Evolutionary conservation across 495 filamentous ascomycete species (phyloP).

Genomic region (Xylaria castorea): DNA sequence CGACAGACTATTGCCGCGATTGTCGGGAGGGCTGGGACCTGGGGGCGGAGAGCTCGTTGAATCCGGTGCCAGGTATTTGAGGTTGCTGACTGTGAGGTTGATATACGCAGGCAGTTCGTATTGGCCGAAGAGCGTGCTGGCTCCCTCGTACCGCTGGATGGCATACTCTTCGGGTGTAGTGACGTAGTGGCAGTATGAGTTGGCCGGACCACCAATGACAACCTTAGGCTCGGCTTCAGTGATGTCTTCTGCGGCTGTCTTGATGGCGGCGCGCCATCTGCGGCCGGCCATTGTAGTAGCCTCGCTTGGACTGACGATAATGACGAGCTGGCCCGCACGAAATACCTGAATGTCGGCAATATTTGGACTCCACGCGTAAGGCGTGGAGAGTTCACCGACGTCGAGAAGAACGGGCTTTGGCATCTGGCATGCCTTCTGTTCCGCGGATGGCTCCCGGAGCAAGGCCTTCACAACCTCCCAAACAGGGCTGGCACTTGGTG

Average conservation of each 20-base stretch:
- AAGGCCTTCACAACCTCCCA: constrained; percentile 81
- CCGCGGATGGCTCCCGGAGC: constrained; percentile 70
- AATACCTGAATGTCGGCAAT: constrained; percentile 90
- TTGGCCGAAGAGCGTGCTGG: constrained; percentile 88
- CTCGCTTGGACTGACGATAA: constrained; percentile 86
- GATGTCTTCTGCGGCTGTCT: constrained; percentile 51
- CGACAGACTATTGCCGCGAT: constrained; percentile 71
- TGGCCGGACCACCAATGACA: constrained; percentile 87
- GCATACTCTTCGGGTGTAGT: constrained; percentile 89
- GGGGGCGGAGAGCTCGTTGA: constrained; percentile 53
- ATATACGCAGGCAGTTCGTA: constrained; percentile 86
- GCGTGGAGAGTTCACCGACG: constrained; percentile 75
- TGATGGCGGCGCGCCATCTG: constrained; percentile 82
- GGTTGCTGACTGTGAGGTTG: constrained; percentile 73
- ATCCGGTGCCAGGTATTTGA: constrained; percentile 69
- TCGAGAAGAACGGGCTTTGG: constrained; percentile 91
- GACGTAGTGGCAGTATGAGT: constrained; percentile 93
- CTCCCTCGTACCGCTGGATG: constrained; percentile 94
- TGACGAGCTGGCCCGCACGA: constrained; percentile 88
- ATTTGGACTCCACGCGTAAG: constrained; percentile 90
- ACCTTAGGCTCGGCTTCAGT: constrained; percentile 52
- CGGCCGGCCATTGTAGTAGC: constrained; percentile 94
- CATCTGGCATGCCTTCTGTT: constrained; percentile 78
- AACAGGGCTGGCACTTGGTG: constrained; percentile 72
- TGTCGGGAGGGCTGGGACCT: constrained; percentile 79